Conservation (phyloP, 257 asterid genomes). For the Cruciata laevipes region DNA sequence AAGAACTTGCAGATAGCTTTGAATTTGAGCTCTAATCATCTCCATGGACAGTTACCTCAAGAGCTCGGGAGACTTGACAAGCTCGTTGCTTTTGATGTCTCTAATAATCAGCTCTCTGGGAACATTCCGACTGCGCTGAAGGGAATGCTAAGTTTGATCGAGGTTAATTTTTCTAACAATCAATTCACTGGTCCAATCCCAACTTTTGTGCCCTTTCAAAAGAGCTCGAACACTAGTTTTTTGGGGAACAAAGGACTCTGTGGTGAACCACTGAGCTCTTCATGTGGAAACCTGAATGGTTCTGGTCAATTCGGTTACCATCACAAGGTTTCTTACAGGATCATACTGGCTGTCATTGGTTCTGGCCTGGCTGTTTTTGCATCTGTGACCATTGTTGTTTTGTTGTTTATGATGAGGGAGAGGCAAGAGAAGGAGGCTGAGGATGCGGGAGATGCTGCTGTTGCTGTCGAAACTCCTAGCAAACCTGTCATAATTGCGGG, state of each 20-base stretch:
- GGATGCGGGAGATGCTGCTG: conserved; percentile 31
- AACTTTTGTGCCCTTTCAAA: conserved; percentile 70
- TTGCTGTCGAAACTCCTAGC: conserved; percentile 31
- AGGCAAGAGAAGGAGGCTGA: conserved; percentile 70
- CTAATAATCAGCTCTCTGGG: conserved; percentile 78
- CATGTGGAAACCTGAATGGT: conserved; percentile 51
- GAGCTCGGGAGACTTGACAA: conserved; percentile 87
- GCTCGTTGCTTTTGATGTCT: conserved; percentile 81
- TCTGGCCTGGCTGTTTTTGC: conserved; percentile 82
- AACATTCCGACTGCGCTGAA: conserved; percentile 58
- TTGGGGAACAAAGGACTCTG: conserved; percentile 78
- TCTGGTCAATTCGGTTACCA: conserved; percentile 36
- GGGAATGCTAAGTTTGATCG: conserved; percentile 92
- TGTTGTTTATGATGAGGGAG: conserved; percentile 90
- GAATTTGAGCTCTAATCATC: conserved; percentile 77
- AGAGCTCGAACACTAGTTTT: conserved; percentile 76
- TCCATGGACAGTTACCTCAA: conserved; percentile 66
- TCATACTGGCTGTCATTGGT: conserved; percentile 71
- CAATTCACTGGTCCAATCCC: conserved; percentile 74
- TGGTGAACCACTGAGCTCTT: conserved; percentile 64
- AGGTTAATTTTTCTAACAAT: conserved; percentile 85
- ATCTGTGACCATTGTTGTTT: conserved; percentile 64
- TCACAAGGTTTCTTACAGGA: conserved; percentile 80
- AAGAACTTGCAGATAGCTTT: conserved; percentile 81
- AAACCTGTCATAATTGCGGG: conserved; percentile 76